These are phyloP conservation scores for Teratosphaeriaceae sp. DNA, from an alignment of 2,329 filamentous ascomycete genomes.

Conservation along the genomic window DNA sequence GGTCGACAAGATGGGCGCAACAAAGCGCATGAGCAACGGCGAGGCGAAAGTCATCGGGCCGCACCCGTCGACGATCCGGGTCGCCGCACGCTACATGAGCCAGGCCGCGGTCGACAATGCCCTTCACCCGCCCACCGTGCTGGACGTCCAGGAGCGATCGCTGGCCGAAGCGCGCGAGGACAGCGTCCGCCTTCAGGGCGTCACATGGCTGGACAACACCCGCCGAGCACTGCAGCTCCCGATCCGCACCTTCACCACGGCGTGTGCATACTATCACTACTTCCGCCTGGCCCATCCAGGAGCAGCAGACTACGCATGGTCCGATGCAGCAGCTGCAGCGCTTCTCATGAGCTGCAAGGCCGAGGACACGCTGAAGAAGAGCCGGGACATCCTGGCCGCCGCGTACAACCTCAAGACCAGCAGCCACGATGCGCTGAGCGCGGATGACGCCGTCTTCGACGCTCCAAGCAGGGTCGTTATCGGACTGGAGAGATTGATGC, in stretches of 20 bases:
- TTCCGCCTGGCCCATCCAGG: constrained; percentile 84
- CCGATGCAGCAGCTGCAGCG: constrained; percentile 78
- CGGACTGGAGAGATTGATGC: constrained; percentile 82
- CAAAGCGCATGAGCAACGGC: constrained; percentile 26
- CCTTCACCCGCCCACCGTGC: constrained; percentile 48
- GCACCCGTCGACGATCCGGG: constrained; percentile 57
- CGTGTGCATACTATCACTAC: constrained; percentile 87
- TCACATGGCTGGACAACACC: constrained; percentile 82
- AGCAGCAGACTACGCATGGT: constrained; percentile 71
- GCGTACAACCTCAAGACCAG: constrained; percentile 73
- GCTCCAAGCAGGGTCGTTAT: constrained; percentile 72
- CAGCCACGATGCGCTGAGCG: constrained; percentile 59
- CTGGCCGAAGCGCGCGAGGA: constrained; percentile 61
- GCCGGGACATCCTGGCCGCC: constrained; percentile 82
- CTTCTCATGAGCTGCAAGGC: constrained; percentile 94
- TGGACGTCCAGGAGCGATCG: constrained; percentile 57
- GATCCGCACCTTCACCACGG: constrained; percentile 85
- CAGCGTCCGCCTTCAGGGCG: constrained; percentile 72
- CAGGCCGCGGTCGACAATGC: constrained; percentile 73
- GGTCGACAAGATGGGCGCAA: constrained; percentile 21
- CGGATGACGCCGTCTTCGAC: constrained; percentile 84
- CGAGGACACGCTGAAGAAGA: constrained; percentile 97
- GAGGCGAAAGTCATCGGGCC: constrained; percentile 38
- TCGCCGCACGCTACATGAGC: constrained; percentile 69
- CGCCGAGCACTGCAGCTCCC: constrained; percentile 76